These are phyloP conservation scores for Ceratocystis colombiana DNA, from an alignment of 2,329 filamentous ascomycete genomes.

Conservation along the genomic window DNA sequence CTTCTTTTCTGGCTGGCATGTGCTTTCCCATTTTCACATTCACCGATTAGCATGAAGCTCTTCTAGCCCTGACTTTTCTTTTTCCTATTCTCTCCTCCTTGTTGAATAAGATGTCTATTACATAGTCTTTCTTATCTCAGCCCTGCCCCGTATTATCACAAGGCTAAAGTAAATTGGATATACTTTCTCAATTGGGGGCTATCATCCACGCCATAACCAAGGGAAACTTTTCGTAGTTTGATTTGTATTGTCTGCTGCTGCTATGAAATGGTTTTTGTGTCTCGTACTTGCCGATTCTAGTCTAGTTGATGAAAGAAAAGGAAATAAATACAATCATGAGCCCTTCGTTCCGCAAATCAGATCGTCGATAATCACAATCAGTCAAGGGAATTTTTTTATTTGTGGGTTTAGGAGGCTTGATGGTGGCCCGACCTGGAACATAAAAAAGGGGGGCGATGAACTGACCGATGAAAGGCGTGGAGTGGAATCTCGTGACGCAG, in stretches of 20 bases:
- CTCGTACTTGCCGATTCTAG: not conserved
- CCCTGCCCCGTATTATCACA: constrained; percentile 8
- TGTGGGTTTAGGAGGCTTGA: constrained; percentile 13
- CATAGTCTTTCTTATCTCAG: not conserved
- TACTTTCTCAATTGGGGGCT: not conserved
- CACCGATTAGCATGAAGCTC: constrained; percentile 13
- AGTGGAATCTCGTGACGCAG: not conserved
- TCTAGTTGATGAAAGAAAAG: not conserved
- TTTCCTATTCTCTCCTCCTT: not conserved
- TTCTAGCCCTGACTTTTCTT: not conserved
- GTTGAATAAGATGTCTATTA: not conserved
- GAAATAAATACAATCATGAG: not conserved
- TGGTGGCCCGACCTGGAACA: constrained; percentile 9
- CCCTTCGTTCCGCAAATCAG: constrained; percentile 10
- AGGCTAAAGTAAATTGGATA: not conserved
- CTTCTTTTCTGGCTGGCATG: constrained; percentile 19
- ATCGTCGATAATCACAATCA: constrained; percentile 17
- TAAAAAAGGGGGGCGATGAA: constrained; percentile 5
- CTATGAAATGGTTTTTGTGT: not conserved
- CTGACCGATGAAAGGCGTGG: not conserved
- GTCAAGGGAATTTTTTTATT: constrained; percentile 15
- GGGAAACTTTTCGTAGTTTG: too few relatives aligned
- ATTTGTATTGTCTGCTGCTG: not conserved
- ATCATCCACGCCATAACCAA: not conserved
- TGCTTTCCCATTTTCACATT: constrained; percentile 18